phyloP scores from a whole-genome alignment of 192 early-diverging fungal genomes.

The Chytriomyces confervae region DNA sequence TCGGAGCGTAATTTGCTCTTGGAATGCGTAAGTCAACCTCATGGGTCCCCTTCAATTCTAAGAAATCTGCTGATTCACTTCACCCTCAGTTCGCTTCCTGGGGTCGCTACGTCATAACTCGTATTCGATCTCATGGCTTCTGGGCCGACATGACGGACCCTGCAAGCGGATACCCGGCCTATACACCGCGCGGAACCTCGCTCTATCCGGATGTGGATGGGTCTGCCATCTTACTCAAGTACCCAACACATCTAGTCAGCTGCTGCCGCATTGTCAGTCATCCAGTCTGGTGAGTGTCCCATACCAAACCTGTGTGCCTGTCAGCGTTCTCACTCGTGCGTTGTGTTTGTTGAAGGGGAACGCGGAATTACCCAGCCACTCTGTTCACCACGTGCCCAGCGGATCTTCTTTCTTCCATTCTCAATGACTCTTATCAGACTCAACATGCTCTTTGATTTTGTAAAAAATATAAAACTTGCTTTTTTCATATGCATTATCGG shows the following conservation, averaged over 20 bases:
- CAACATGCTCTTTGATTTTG: not conserved
- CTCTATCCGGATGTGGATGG: conserved; percentile 92
- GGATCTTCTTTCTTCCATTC: conserved; percentile 46
- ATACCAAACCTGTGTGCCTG: not conserved
- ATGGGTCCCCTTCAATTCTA: not conserved
- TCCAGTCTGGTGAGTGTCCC: conserved; percentile 70
- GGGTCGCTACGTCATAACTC: conserved; percentile 63
- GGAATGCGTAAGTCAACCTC: conserved; percentile 63
- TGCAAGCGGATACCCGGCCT: conserved; percentile 82
- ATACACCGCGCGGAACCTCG: conserved; percentile 70
- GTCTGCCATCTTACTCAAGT: conserved; percentile 74
- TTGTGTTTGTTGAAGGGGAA: conserved; percentile 50
- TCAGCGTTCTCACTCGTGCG: not conserved
- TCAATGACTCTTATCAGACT: conserved; percentile 34
- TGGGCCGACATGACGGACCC: conserved; percentile 95
- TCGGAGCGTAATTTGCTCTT: conserved; percentile 82
- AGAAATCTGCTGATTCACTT: conserved; percentile 36
- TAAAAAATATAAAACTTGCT: no score
- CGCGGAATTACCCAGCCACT: conserved; percentile 86
- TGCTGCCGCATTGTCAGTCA: conserved; percentile 86
- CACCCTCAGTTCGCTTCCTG: conserved; percentile 70
- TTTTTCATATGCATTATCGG: no score
- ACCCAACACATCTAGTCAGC: conserved; percentile 77
- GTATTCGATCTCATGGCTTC: conserved; percentile 62
- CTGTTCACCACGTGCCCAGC: conserved; percentile 81